These are phyloP conservation scores for Eremothecium gossypii DNA, from an alignment of 1,139 yeast species.

Conservation along the genomic window DNA sequence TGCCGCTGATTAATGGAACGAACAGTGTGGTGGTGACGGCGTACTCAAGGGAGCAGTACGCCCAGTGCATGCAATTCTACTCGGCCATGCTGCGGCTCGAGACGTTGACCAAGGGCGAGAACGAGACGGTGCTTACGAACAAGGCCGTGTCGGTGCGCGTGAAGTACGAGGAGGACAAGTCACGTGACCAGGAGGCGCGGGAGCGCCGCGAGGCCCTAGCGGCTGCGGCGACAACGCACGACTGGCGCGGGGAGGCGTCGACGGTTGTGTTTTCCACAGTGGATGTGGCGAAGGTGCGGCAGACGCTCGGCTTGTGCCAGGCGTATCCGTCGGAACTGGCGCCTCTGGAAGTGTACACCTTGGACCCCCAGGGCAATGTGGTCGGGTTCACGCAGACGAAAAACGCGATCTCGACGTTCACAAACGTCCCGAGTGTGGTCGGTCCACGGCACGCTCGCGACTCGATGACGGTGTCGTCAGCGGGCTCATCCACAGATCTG, in stretches of 20 bases:
- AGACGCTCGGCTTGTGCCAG: conserved; percentile 22
- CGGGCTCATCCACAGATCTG: conserved; percentile 23
- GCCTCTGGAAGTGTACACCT: conserved; percentile 57
- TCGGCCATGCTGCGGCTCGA: conserved; percentile 21
- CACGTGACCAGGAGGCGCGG: conserved; percentile 11
- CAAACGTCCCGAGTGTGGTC: conserved; percentile 28
- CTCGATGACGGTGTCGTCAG: conserved; percentile 16
- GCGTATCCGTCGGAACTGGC: conserved; percentile 52
- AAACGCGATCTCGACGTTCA: conserved; percentile 49
- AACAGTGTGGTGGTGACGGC: conserved; percentile 25
- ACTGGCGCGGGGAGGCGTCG: conserved; percentile 1
- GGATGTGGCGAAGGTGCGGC: neutral
- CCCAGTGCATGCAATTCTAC: conserved; percentile 24
- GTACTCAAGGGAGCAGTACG: conserved; percentile 20
- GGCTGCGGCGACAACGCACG: neutral
- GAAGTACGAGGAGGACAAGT: conserved; percentile 16
- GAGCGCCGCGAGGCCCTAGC: conserved; percentile 3
- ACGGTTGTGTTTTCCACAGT: conserved; percentile 1
- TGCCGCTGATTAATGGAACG: conserved; percentile 30
- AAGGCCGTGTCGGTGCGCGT: conserved; percentile 17
- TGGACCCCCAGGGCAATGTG: conserved; percentile 60
- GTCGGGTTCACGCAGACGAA: conserved; percentile 56
- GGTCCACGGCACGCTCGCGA: neutral
- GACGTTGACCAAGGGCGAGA: conserved; percentile 6
- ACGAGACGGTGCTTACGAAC: conserved; percentile 6